Evolutionary conservation across 1,284 basidiomycete genomes (phyloP).

Genomic region (Fereydounia khargensis): DNA sequence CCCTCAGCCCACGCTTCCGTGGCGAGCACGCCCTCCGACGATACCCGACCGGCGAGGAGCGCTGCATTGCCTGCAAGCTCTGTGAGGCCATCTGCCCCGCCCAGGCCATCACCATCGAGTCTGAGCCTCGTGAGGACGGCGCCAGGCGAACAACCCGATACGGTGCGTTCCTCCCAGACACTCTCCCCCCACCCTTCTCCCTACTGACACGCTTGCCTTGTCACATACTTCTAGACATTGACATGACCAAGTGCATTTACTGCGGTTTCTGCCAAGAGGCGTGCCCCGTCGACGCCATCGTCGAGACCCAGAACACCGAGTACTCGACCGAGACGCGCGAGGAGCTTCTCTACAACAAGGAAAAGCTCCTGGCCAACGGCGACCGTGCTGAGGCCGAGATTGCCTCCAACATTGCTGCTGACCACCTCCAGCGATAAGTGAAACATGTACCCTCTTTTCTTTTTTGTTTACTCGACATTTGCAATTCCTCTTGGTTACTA

Average conservation of each 20-base stretch:
- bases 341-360: conserved; percentile 98
- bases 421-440: conserved; percentile 53
- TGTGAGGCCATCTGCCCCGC: conserved; percentile 99
- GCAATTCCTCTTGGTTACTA: too few species aligned
- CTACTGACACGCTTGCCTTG: not conserved
- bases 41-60: conserved; percentile 97
- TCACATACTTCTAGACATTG: conserved; percentile 70
- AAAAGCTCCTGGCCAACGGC: conserved; percentile 84
- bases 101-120: conserved; percentile 99
- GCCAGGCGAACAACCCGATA: conserved; percentile 97
- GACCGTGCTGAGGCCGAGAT: conserved; percentile 89
- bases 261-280: conserved; percentile 69
- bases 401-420: conserved; percentile 53
- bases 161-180: conserved; percentile 60
- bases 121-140: conserved; percentile 90
- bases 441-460: too few species aligned
- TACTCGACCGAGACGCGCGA: conserved; percentile 97
- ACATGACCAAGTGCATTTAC: conserved; percentile 68
- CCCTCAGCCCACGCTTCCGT: conserved; percentile 93
- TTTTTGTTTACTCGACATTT: not conserved
- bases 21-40: conserved; percentile 97
- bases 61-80: conserved; percentile 96
- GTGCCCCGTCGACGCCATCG: conserved; percentile 98
- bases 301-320: conserved; percentile 69
- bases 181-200: not conserved